Evolutionary conservation across 306 rosid genomes (phyloP).

Genomic region (Luffa acutangula): DNA sequence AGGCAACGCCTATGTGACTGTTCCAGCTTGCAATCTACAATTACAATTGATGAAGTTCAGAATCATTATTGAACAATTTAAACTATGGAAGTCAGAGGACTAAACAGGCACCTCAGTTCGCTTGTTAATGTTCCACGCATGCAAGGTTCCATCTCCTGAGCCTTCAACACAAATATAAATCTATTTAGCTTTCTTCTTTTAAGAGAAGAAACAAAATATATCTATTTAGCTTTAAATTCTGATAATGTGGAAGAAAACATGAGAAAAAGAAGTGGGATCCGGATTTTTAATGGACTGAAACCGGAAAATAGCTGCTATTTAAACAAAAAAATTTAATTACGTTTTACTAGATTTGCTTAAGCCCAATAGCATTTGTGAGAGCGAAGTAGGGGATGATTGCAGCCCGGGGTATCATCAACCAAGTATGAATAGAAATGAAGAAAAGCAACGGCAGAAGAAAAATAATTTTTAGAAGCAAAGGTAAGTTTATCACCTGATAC

Average conservation of each 20-base stretch:
- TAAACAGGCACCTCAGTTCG: constrained; percentile 55
- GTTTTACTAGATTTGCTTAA: background rate
- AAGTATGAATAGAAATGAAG: background rate
- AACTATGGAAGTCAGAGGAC: background rate
- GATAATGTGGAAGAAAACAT: background rate
- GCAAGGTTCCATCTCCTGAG: constrained; percentile 82
- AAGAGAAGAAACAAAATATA: background rate
- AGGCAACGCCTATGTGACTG: constrained; percentile 77
- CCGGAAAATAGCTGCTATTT: background rate
- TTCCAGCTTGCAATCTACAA: constrained; percentile 76
- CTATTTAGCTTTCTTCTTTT: background rate
- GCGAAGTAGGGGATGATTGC: background rate
- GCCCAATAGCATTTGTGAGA: background rate
- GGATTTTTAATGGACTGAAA: background rate
- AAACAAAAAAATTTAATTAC: background rate
- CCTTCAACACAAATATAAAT: constrained; percentile 29
- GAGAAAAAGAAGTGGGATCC: background rate
- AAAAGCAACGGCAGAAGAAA: background rate
- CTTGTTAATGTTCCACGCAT: constrained; percentile 78
- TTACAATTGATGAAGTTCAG: background rate
- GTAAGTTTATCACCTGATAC: constrained; percentile 50
- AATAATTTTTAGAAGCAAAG: background rate
- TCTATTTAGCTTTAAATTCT: background rate
- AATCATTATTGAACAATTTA: background rate
- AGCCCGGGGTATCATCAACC: background rate